Base-by-base conservation (phyloP, 331 rosid genomes). In the Stylosanthes scabra region DNA sequence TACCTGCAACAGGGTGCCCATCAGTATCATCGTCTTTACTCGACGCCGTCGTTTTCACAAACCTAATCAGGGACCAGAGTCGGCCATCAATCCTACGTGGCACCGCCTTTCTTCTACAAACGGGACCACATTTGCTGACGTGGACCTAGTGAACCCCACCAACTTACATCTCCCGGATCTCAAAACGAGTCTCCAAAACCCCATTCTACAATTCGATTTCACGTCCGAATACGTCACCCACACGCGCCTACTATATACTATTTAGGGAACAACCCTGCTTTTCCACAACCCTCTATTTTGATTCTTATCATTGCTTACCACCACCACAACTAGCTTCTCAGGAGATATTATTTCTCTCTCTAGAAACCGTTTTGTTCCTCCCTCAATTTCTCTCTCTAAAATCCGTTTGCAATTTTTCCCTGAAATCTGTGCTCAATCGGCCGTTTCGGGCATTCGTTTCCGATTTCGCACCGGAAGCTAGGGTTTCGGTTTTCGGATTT, bases 221-320 rank as follows among this genome's bases (percentile, higher is more conserved):
- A 82, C 8, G 56, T 82, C 86, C 83, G 83, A 81, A 78, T 7
- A 82, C 47, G 83, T 78, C 83, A 78, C 50, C 51, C 8, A 49
- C 2, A 42, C 15, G 13, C 55, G 20, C 52, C 66, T 14, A 7
- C 82, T 83, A n/a, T n/a, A n/a, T n/a, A 83, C 82, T 83, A 83
- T 77, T 72, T 72, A 77, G 68, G 6, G 7, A 39, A 63, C 69
- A 8, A 40, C 50, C 52, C 8, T 0, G 4, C 29, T 0, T 1
- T 13, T 42, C 8, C 46, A 8, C 46, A 42, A 0, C 25, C 14
- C 31, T 31, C 8, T 7, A 27, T 76, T 83, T 59, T 57, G 2
- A 37, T 34, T 34, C 39, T 6, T 34, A 34, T 34, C 39, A 34
- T 34, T 34, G 57, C 49, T 8, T 37, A 34, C 78, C 63, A 39